Base-by-base conservation (phyloP, 1,284 basidiomycete genomes). In the Moniliophthora roreri region DNA sequence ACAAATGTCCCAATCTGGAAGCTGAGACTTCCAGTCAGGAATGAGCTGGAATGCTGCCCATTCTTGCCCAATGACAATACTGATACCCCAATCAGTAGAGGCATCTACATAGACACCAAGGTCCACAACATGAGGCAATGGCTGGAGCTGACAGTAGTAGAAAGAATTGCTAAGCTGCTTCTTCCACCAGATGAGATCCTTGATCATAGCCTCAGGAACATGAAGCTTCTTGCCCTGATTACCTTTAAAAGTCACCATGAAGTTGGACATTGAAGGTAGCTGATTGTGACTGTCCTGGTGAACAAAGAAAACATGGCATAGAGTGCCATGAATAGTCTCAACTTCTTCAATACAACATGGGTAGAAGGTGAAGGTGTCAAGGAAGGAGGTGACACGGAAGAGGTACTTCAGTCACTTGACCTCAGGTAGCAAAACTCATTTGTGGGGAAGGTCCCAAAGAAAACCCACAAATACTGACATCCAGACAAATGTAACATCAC, bases 401-500 rank as follows among this genome's bases (percentile, higher is more conserved):
- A 61, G 47, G 20, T 62, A 66, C 23, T 66, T 66, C 0, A 53
- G 7, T 0, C 60, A 51, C 32, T 62, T 64, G 1, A 38, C 9
- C 4, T 58, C 52, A 1, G 58, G 58, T 0, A 64, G 46, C 7
- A 56, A 60, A 5, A 62, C 60, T 0, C 51, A 50, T 0, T 54
- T 47, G 0, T 2, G 16, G 2, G 11, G 5, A 1, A 62, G 36
- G 32, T 64, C 58, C 63, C 62, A 64, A 5, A 48, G 36, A 35
- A 66, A 64, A 15, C 66, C 65, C n/a, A 66, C 60, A 49, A 62
- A 69, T 0, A 39, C 37, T 20, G 57, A 37, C 3, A 9, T 26
- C 16, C 21, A 37, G 9, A 42, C n/a, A 41, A 62, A 66, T 1
- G 55, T 56, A 2, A 6, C 21, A n/a, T 54, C 24, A 15, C 59